A percentile compares a stretch with the other conserved stretches of the same genome.
Evolutionary conservation across 2,329 filamentous ascomycete species (phyloP).

Genomic region (Talaromyces sp.): DNA sequence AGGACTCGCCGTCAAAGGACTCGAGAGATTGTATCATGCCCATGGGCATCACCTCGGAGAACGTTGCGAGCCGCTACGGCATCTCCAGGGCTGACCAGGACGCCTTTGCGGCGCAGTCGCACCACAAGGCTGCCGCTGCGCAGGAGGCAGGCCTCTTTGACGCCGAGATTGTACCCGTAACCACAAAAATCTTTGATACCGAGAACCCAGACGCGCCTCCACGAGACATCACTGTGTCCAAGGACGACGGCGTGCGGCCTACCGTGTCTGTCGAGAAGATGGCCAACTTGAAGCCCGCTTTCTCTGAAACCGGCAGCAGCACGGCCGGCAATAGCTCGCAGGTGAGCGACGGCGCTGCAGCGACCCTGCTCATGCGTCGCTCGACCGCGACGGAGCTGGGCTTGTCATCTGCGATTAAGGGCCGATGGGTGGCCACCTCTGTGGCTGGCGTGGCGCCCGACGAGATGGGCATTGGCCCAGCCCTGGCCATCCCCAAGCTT

Average conservation of each 20-base stretch:
- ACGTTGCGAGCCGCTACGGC: constrained; percentile 72
- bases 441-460: constrained; percentile 77
- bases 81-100: constrained; percentile 75
- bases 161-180: constrained; percentile 73
- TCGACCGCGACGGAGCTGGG: constrained; percentile 71
- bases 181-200: constrained; percentile 61
- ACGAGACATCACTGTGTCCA: constrained; percentile 61
- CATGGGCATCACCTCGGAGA: constrained; percentile 88
- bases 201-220: constrained; percentile 54
- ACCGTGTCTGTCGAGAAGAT: constrained; percentile 65
- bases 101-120: constrained; percentile 69
- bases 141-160: constrained; percentile 66
- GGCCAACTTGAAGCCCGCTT: constrained; percentile 77
- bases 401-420: constrained; percentile 64
- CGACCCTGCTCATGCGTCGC: constrained; percentile 77
- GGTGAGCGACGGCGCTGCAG: constrained; percentile 82
- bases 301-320: constrained; percentile 65
- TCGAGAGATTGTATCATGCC: constrained; percentile 85
- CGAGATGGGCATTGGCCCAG: constrained; percentile 91
- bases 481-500: constrained; percentile 77
- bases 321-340: constrained; percentile 85
- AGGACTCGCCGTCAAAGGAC: constrained; percentile 59
- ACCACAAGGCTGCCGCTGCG: constrained; percentile 67
- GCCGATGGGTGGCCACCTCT: constrained; percentile 72
- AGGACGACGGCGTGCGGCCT: constrained; percentile 78